A percentile compares a stretch with the other conserved stretches of the same genome.
These are phyloP conservation scores for Chytridium lagenaria DNA, from an alignment of 371 early-diverging fungal species.

Conservation along the genomic window DNA sequence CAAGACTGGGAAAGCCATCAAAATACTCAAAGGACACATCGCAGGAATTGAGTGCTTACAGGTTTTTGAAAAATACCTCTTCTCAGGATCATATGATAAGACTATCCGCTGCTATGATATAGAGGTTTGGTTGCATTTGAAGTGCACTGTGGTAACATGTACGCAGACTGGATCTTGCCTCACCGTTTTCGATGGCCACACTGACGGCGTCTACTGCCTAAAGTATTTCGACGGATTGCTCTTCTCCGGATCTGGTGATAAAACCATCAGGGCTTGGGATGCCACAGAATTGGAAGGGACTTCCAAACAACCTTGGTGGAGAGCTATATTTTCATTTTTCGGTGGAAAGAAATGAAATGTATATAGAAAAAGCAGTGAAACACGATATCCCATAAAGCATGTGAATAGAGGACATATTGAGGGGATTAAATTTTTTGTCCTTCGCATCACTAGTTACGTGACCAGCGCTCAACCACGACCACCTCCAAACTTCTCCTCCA, in stretches of 20 bases:
- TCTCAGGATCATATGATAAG: slow-evolving; percentile 59
- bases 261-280: slow-evolving; percentile 53
- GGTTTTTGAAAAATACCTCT: slow-evolving; percentile 36
- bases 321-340: not conserved
- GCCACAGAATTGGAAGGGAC: slow-evolving; percentile 18
- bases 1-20: slow-evolving; percentile 44
- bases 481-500: slow-evolving; percentile 64
- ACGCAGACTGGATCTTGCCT: slow-evolving; percentile 56
- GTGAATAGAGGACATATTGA: not conserved
- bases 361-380: not conserved
- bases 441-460: no score
- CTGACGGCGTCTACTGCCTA: slow-evolving; percentile 58
- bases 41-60: slow-evolving; percentile 55
- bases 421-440: no score
- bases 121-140: slow-evolving; percentile 45
- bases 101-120: slow-evolving; percentile 51
- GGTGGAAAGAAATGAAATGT: not conserved
- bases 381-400: not conserved
- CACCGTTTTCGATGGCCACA: slow-evolving; percentile 52
- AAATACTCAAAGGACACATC: slow-evolving; percentile 49
- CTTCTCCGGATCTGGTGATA: slow-evolving; percentile 55
- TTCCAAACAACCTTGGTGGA: not conserved
- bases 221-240: slow-evolving; percentile 46
- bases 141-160: no score
- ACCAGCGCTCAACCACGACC: not conserved